Conservation (phyloP, 805 yeast genomes). For the Ogataea zsoltii region DNA sequence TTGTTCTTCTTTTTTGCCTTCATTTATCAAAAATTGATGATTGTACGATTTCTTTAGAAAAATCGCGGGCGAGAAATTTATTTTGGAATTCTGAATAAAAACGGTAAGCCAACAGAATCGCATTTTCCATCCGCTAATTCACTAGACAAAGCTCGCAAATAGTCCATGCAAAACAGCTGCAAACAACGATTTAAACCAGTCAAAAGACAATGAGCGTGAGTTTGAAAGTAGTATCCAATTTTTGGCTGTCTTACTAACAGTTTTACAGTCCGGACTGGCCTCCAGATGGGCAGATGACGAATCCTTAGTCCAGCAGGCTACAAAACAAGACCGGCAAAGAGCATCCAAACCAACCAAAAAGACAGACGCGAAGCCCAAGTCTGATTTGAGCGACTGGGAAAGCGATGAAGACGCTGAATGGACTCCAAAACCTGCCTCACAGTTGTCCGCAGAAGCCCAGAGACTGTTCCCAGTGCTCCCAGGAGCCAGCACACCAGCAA, state of each 20-base stretch:
- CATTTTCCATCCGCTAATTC: too few species aligned
- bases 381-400: conserved; percentile 1
- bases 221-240: background rate
- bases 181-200: background rate
- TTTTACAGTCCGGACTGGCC: conserved; percentile 22
- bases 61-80: conserved; percentile 4
- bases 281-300: conserved; percentile 37
- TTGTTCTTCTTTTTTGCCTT: background rate
- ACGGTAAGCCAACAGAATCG: too few species aligned
- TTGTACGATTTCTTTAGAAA: background rate
- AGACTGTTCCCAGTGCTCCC: conserved; percentile 16
- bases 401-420: conserved; percentile 10
- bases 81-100: too few species aligned
- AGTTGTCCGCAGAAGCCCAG: conserved; percentile 19
- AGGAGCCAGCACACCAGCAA: conserved; percentile 1
- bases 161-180: too few species aligned
- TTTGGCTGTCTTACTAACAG: background rate
- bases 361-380: background rate
- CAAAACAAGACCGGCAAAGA: conserved; percentile 18
- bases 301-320: conserved; percentile 25
- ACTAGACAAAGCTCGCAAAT: too few species aligned
- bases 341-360: background rate
- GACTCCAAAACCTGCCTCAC: conserved; percentile 5
- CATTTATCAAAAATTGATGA: background rate
- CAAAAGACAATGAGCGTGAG: conserved; percentile 3